A percentile compares a stretch with the other conserved stretches of the same genome.
Evolutionary conservation across 1,284 basidiomycete genomes (phyloP).

Genomic region (Cutaneotrichosporon spelunceum): DNA sequence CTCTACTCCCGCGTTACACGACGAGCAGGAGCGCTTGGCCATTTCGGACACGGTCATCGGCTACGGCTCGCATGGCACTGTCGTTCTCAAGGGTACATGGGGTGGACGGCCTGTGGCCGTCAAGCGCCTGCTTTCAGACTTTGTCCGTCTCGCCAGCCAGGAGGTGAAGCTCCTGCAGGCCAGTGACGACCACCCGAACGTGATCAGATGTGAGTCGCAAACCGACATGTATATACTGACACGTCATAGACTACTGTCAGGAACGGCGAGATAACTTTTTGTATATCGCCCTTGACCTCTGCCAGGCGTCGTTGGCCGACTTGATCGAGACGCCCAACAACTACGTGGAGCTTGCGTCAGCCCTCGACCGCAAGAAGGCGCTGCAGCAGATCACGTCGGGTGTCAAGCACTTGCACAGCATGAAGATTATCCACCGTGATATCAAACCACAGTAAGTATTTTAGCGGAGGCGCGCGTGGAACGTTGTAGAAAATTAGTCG

Average conservation of each 20-base stretch:
- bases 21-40: slow-evolving; percentile 54
- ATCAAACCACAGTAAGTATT: slow-evolving; percentile 79
- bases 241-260: slow-evolving; percentile 74
- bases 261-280: slow-evolving; percentile 89
- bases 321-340: slow-evolving; percentile 75
- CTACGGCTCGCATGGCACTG: slow-evolving; percentile 93
- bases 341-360: slow-evolving; percentile 61
- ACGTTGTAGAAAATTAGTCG: neutral
- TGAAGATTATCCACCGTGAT: slow-evolving; percentile 96
- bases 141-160: slow-evolving; percentile 88
- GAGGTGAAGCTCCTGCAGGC: slow-evolving; percentile 94
- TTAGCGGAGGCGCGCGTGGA: neutral
- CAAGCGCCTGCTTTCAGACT: slow-evolving; percentile 91
- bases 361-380: slow-evolving; percentile 85
- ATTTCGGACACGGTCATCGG: slow-evolving; percentile 79
- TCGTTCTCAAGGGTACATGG: slow-evolving; percentile 88
- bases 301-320: slow-evolving; percentile 90
- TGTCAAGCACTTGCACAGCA: slow-evolving; percentile 81
- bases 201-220: slow-evolving; percentile 75
- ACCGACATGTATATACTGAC: slow-evolving; percentile 6
- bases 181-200: slow-evolving; percentile 96
- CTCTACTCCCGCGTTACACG: slow-evolving; percentile 32
- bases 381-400: slow-evolving; percentile 83
- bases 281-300: slow-evolving; percentile 95
- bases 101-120: slow-evolving; percentile 96